Evolutionary conservation across 2,329 filamentous ascomycete genomes (phyloP).

Genomic region (Xylaria sp.): DNA sequence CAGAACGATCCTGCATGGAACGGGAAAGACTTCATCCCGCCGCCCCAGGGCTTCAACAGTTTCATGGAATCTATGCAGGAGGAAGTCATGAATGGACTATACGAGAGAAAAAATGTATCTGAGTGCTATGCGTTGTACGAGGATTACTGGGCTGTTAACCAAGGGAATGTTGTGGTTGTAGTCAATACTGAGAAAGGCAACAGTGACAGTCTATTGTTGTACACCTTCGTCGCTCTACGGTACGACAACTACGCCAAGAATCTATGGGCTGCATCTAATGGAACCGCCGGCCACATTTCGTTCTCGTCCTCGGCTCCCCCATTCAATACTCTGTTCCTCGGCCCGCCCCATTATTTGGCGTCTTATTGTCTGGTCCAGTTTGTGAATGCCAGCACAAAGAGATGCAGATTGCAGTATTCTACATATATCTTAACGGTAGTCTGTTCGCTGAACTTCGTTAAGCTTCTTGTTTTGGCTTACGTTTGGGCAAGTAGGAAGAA

Average conservation of each 20-base stretch:
- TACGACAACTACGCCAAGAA: conserved; percentile 37
- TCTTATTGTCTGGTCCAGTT: conserved; percentile 36
- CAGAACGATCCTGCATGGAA: conserved; percentile 25
- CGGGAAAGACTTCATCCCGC: conserved; percentile 14
- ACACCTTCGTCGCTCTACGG: conserved; percentile 25
- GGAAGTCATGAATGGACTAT: conserved; percentile 17
- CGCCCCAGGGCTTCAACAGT: conserved; percentile 7
- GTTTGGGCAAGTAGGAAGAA: conserved; percentile 25
- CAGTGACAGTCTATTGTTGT: conserved; percentile 30
- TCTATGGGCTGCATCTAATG: conserved; percentile 37
- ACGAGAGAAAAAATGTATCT: conserved; percentile 20
- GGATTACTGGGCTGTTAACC: conserved; percentile 29
- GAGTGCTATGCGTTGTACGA: conserved; percentile 30
- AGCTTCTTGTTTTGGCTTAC: conserved; percentile 27
- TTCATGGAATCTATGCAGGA: conserved; percentile 26
- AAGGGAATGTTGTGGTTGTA: conserved; percentile 31
- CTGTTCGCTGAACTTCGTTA: conserved; percentile 32
- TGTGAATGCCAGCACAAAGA: neutral
- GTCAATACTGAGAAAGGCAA: conserved; percentile 26
- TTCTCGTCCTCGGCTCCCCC: conserved; percentile 4
- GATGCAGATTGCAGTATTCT: conserved; percentile 37
- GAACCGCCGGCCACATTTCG: conserved; percentile 17
- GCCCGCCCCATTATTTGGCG: conserved; percentile 31
- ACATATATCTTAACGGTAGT: conserved; percentile 32
- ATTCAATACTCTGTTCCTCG: conserved; percentile 31